Base-by-base conservation (phyloP, 805 yeast species). In the Kodamaea restingae region DNA sequence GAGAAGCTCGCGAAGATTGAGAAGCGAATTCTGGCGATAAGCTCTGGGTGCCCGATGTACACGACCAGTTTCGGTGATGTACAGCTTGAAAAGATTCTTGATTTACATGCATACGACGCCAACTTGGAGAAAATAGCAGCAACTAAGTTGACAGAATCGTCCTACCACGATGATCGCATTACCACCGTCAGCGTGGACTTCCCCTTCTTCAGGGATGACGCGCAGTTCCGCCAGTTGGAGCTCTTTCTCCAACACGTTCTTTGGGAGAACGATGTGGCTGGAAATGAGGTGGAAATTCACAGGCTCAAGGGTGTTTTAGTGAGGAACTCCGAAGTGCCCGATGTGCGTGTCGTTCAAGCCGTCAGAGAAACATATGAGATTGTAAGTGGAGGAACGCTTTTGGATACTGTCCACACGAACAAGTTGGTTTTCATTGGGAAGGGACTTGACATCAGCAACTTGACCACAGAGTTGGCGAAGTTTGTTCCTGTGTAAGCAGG, bases 281-380 rank as follows among this genome's bases (percentile, higher is more conserved):
- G 61, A 2, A 59, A 60, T 21, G 51, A 52, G 1, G 71, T 77
- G 3, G 96, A 88, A 45, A 71, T 93, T 2, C 96, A 88, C 49
- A 65, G 98, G 45, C 65, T 84, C 2, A 93, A 93, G 56, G 98
- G 96, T 1, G 58, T 86, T 7, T 46, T 88, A 6, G 72, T 80
- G 44, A 50, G 57, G n/a, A 54, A 59, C 6, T 57, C 55, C 2
- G 49, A 57, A 4, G 56, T 51, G 7, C 49, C 47, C 0, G 60
- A 56, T 6, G 78, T 73, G 15, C 71, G 75, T 46, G 84, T 88
- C 6, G 63, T 93, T 8, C 98, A 93, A 58, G 98, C 95, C 9
- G 98, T 93, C 0, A 71, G 98, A 43, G 93, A 88, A 40, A 88
- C 95, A 0, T 93, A 88, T 60, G 98, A 93, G 46, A 67, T 87